phyloP scores from a whole-genome alignment of 352 stramenopile species.

The Phytophthora hybrid region DNA sequence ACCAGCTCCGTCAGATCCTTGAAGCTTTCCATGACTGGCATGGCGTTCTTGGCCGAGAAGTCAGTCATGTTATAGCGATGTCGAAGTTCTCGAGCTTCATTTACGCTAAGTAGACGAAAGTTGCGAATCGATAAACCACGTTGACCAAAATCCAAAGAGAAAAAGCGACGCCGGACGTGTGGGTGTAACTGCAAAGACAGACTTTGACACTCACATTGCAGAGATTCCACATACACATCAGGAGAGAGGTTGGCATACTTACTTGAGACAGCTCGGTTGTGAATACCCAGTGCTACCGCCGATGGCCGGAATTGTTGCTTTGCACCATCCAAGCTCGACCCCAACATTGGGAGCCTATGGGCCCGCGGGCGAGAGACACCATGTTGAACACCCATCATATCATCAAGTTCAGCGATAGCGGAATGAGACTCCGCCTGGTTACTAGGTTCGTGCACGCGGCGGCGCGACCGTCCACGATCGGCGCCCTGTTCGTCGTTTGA shows the following conservation, averaged over 20 bases:
- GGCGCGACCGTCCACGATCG: neutral
- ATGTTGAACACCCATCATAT: neutral
- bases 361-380: neutral
- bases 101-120: neutral
- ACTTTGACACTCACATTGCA: neutral
- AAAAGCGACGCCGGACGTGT: neutral
- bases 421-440: neutral
- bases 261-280: neutral
- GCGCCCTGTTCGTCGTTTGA: neutral
- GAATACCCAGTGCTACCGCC: neutral
- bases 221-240: neutral
- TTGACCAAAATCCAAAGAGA: constrained; percentile 1
- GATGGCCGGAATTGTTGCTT: neutral
- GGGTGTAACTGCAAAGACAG: neutral
- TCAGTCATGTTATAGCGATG: neutral
- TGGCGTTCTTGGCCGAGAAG: neutral
- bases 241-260: neutral
- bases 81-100: neutral
- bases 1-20: neutral
- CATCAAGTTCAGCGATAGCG: neutral
- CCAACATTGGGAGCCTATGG: neutral
- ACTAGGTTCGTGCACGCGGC: neutral
- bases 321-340: neutral
- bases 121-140: constrained; percentile 1
- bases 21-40: neutral